These are phyloP conservation scores for Pyricularia grisea DNA, from an alignment of 2,329 filamentous ascomycete species.

Conservation along the genomic window DNA sequence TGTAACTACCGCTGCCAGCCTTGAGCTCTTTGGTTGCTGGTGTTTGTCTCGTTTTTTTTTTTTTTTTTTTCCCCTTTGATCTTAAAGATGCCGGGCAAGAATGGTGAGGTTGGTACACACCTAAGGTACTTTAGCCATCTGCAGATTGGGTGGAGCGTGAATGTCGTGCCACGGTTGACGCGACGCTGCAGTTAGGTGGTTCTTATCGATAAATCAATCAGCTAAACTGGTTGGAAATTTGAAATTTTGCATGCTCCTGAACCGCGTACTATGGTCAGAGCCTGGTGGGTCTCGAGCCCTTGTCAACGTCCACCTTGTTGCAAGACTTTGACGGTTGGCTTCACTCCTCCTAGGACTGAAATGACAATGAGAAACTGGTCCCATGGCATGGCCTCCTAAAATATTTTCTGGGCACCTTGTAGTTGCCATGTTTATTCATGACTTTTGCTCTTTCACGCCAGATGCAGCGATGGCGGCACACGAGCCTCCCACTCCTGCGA, in stretches of 20 bases:
- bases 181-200: not conserved
- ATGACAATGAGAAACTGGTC: not conserved
- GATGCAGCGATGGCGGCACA: slow-evolving; percentile 2
- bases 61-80: not conserved
- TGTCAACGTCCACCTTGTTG: not conserved
- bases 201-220: not conserved
- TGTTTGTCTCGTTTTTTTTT: not conserved
- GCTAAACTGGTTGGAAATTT: not conserved
- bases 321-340: not conserved
- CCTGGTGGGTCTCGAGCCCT: not conserved
- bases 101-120: not conserved
- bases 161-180: not conserved
- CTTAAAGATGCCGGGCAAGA: not conserved
- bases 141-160: not conserved
- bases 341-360: not conserved
- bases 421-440: not conserved
- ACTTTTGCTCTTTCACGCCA: not conserved
- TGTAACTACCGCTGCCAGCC: not conserved
- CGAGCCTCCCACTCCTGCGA: not conserved
- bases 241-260: not conserved
- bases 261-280: not conserved
- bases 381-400: not conserved
- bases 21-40: not conserved
- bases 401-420: not conserved
- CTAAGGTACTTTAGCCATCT: too few species aligned